Percentiles rank a stretch among this genome's conserved stretches.
phyloP scores from a whole-genome alignment of 139 green algal species.

The Haematococcus sp. region DNA sequence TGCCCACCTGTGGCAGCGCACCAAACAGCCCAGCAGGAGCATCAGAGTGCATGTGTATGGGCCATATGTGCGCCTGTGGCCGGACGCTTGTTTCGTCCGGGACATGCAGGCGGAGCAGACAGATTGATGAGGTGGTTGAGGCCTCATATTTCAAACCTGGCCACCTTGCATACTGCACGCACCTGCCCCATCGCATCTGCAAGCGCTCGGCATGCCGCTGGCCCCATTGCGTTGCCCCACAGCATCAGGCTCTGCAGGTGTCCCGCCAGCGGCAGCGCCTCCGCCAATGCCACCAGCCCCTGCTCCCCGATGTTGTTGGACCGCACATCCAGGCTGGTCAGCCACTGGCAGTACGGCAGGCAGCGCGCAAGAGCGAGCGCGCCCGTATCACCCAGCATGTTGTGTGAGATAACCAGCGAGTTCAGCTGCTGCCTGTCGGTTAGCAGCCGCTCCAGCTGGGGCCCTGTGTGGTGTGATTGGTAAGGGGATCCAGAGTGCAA shows the following conservation, averaged over 20 bases:
- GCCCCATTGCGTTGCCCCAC: slow-evolving; percentile 49
- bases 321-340: slow-evolving; percentile 39
- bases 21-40: not conserved
- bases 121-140: not conserved
- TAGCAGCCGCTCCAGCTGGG: slow-evolving; percentile 43
- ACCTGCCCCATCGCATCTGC: slow-evolving; percentile 19
- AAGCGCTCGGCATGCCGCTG: slow-evolving; percentile 20
- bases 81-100: no score
- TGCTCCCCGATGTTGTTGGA: slow-evolving; percentile 43
- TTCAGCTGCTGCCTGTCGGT: slow-evolving; percentile 14
- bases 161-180: not conserved
- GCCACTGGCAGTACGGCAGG: slow-evolving; percentile 27
- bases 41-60: not conserved
- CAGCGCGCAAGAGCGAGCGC: slow-evolving; percentile 25
- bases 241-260: slow-evolving; percentile 33
- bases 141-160: not conserved
- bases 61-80: not conserved
- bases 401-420: slow-evolving; percentile 33
- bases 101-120: no score
- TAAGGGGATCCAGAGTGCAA: no score
- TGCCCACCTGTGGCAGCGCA: not conserved
- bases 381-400: slow-evolving; percentile 42
- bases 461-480: slow-evolving; percentile 21
- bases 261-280: slow-evolving; percentile 28
- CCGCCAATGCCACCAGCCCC: slow-evolving; percentile 35